These are phyloP conservation scores for Trichomonas vaginalis DNA, from an alignment of 208 protist species.

Conservation along the genomic window DNA sequence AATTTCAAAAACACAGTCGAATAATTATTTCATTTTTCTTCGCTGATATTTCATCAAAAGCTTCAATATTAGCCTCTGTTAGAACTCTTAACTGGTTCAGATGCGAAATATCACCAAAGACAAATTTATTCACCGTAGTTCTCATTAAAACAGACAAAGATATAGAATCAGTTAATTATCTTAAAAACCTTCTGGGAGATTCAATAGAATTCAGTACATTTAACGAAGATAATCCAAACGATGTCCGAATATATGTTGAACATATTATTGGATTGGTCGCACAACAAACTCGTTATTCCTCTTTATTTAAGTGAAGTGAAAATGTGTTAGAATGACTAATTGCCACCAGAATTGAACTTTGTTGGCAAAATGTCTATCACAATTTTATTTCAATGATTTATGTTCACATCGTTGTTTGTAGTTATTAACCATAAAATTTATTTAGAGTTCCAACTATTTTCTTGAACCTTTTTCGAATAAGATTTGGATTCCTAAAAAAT, in stretches of 20 bases:
- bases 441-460: too few species aligned
- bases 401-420: too few species aligned
- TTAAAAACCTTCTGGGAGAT: not conserved
- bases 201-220: not conserved
- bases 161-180: not conserved
- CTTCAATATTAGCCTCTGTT: not conserved
- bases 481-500: too few species aligned
- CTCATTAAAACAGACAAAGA: not conserved
- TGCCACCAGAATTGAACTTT: too few species aligned
- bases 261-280: not conserved
- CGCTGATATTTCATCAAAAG: not conserved
- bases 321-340: too few species aligned
- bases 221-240: not conserved
- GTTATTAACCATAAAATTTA: too few species aligned
- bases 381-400: too few species aligned
- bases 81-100: not conserved
- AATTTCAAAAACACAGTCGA: not conserved
- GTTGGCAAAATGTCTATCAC: too few species aligned
- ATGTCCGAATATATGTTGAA: not conserved
- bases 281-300: not conserved
- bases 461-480: too few species aligned
- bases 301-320: not conserved
- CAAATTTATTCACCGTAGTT: not conserved
- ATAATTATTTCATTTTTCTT: slow-evolving; percentile 8
- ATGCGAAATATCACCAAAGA: not conserved